Conservation (phyloP, 257 asterid species). For the Fraxinus excelsior region DNA sequence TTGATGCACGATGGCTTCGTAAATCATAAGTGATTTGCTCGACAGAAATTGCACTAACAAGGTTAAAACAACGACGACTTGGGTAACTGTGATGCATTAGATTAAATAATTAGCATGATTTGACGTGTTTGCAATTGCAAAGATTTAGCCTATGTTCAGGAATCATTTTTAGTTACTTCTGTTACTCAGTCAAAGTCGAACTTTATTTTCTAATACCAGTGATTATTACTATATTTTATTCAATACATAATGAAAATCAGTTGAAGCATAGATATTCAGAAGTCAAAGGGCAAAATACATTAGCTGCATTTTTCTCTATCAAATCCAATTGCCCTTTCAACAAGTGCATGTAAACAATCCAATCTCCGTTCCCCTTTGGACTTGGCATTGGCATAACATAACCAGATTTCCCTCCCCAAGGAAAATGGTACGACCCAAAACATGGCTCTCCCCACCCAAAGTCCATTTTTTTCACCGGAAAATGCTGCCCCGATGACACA, state of each 20-base stretch:
- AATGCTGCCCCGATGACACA: constrained; percentile 56
- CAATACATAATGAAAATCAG: neutral
- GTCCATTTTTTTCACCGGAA: constrained; percentile 52
- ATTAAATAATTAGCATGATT: no score
- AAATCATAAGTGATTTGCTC: neutral
- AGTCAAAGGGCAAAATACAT: constrained; percentile 47
- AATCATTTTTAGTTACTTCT: no score
- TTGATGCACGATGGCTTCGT: constrained; percentile 42
- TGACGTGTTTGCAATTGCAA: no score
- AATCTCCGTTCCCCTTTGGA: constrained; percentile 68
- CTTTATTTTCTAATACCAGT: no score
- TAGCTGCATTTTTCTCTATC: constrained; percentile 46
- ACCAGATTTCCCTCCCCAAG: constrained; percentile 71
- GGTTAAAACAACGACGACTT: neutral
- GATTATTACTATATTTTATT: no score
- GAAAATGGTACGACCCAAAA: constrained; percentile 65
- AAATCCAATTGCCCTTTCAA: constrained; percentile 47
- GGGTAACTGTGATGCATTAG: no score
- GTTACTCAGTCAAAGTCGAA: no score
- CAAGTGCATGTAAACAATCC: constrained; percentile 73
- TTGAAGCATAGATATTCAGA: constrained; percentile 32
- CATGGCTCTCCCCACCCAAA: constrained; percentile 69
- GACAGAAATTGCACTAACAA: neutral
- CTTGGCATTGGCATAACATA: constrained; percentile 77
- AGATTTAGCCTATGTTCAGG: no score